A percentile compares a stretch with the other conserved stretches of the same genome.
Conservation (phyloP, 345 rosid genomes). For the Eutrema japonicum region DNA sequence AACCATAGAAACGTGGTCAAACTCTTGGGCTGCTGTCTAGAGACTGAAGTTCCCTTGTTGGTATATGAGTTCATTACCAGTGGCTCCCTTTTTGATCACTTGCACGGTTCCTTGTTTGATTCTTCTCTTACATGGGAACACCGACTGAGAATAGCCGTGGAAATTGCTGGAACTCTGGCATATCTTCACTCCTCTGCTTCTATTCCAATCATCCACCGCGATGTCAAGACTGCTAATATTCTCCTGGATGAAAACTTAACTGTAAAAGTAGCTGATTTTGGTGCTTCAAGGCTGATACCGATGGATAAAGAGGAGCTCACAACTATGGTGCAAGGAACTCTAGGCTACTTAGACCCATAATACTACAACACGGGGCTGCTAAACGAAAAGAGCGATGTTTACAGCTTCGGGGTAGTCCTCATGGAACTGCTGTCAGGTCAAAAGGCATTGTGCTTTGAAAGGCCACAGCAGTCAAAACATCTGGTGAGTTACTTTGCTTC, state of each 20-base stretch:
- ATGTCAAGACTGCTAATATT: slow-evolving; percentile 55
- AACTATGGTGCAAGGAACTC: slow-evolving; percentile 57
- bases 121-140: slow-evolving; percentile 43
- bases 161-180: slow-evolving; percentile 47
- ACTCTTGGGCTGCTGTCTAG: slow-evolving; percentile 41
- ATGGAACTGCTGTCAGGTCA: slow-evolving; percentile 44
- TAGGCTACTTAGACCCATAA: slow-evolving; percentile 54
- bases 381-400: slow-evolving; percentile 56
- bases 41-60: slow-evolving; percentile 43
- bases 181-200: slow-evolving; percentile 55
- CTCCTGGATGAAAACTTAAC: slow-evolving; percentile 48
- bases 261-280: slow-evolving; percentile 58
- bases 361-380: slow-evolving; percentile 38
- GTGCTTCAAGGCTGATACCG: slow-evolving; percentile 53
- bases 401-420: slow-evolving; percentile 56
- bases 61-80: slow-evolving; percentile 42
- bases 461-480: slow-evolving; percentile 37
- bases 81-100: slow-evolving; percentile 43
- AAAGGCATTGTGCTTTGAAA: slow-evolving; percentile 41
- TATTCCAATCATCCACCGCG: slow-evolving; percentile 51
- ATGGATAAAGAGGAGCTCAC: slow-evolving; percentile 44
- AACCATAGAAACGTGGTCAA: slow-evolving; percentile 54
- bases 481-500: slow-evolving; percentile 41
- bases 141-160: slow-evolving; percentile 47
- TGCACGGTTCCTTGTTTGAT: slow-evolving; percentile 30